Percentiles rank a stretch among this genome's conserved stretches.
Evolutionary conservation across 805 yeast species (phyloP).

Genomic region (Ogataea neopini): DNA sequence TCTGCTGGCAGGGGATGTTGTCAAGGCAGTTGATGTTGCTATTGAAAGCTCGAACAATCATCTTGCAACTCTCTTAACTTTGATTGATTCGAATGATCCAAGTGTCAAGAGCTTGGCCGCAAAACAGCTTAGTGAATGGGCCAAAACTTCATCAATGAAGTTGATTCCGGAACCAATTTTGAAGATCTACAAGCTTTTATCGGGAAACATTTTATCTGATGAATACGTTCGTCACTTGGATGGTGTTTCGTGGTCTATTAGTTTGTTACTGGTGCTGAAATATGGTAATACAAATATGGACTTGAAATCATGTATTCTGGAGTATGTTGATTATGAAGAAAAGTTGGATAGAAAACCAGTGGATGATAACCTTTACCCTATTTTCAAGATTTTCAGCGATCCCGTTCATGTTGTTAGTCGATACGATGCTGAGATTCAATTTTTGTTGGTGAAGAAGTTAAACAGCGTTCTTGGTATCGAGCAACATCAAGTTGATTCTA

Average conservation of each 20-base stretch:
- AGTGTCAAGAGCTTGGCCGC: slow-evolving; percentile 56
- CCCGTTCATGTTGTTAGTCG: slow-evolving; percentile 13
- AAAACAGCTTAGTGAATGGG: slow-evolving; percentile 70
- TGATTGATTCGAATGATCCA: slow-evolving; percentile 70
- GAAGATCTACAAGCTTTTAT: slow-evolving; percentile 63
- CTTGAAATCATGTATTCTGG: slow-evolving; percentile 35
- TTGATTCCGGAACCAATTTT: slow-evolving; percentile 55
- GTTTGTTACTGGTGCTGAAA: slow-evolving; percentile 58
- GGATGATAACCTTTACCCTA: slow-evolving; percentile 16
- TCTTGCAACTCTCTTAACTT: slow-evolving; percentile 65
- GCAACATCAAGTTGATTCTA: slow-evolving; percentile 17
- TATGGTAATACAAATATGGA: slow-evolving; percentile 54
- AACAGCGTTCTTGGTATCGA: slow-evolving; percentile 24
- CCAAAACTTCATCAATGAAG: slow-evolving; percentile 38
- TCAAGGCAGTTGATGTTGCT: slow-evolving; percentile 64
- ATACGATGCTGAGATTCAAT: slow-evolving; percentile 27
- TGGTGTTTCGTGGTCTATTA: slow-evolving; percentile 65
- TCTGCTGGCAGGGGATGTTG: slow-evolving; percentile 56
- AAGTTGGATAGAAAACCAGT: slow-evolving; percentile 12
- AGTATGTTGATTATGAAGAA: slow-evolving; percentile 21
- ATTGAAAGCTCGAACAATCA: slow-evolving; percentile 64
- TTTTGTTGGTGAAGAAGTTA: slow-evolving; percentile 27
- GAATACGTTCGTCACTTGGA: slow-evolving; percentile 37
- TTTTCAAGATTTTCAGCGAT: slow-evolving; percentile 16
- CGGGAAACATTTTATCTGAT: slow-evolving; percentile 46